A percentile compares a stretch with the other conserved stretches of the same genome.
phyloP scores from a whole-genome alignment of 2,329 filamentous ascomycete genomes.

The Byssoonygena ceratinophila region DNA sequence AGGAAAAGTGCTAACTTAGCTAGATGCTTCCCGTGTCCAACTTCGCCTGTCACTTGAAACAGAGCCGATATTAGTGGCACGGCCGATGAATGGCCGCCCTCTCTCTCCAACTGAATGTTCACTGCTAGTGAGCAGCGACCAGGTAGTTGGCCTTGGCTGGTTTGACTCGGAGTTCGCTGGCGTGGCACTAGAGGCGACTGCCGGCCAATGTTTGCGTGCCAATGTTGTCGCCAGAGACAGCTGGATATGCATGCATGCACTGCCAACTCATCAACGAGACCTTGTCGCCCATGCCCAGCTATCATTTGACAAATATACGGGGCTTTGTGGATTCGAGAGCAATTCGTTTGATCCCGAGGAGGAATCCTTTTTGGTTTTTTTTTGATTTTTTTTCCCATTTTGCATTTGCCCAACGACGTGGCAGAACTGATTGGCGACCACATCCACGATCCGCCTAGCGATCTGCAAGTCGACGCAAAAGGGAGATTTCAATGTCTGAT shows the following conservation, averaged over 20 bases:
- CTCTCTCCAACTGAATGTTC: not conserved
- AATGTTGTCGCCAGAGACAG: conserved; percentile 3
- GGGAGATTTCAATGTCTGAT: not conserved
- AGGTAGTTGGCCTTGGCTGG: not conserved
- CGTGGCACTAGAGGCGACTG: conserved; percentile 3
- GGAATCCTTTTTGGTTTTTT: not conserved
- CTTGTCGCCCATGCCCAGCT: conserved; percentile 13
- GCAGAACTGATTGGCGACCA: conserved; percentile 18
- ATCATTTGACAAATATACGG: conserved; percentile 14
- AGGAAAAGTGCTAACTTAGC: too few species aligned
- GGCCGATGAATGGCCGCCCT: not conserved
- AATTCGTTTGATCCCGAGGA: not conserved
- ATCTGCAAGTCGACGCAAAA: conserved; percentile 15
- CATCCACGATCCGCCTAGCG: conserved; percentile 13
- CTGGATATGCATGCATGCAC: conserved; percentile 20
- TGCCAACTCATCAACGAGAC: conserved; percentile 21
- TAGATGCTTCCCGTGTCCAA: too few species aligned
- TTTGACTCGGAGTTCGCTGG: conserved; percentile 2
- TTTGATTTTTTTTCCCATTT: not conserved
- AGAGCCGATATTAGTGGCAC: not conserved
- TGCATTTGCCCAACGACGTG: conserved; percentile 18
- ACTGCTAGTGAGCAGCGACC: too few species aligned
- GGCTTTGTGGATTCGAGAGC: not conserved
- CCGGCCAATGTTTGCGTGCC: not conserved
- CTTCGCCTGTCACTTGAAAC: too few species aligned